A percentile compares a stretch with the other conserved stretches of the same genome.
Conservation (phyloP, 208 protist species). For the Acanthamoeba quina region DNA sequence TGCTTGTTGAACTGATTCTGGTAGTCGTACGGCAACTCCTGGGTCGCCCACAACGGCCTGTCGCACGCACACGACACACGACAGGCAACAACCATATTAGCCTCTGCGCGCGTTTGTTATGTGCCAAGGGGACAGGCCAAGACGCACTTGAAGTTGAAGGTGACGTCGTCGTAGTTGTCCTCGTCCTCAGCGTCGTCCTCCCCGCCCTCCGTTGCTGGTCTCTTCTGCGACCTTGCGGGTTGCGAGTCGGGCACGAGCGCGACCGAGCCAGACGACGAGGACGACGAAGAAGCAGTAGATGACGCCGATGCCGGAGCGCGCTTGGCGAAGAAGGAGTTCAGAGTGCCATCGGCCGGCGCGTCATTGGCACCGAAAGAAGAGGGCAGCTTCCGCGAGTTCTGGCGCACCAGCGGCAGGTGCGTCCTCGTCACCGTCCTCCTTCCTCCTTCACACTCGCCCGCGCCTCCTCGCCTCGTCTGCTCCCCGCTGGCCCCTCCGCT, state of each 20-base stretch:
- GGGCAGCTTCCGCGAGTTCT: neutral
- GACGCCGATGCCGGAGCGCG: neutral
- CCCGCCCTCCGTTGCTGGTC: neutral
- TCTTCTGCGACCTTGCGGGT: neutral
- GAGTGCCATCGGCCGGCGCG: neutral
- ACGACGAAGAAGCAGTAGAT: neutral
- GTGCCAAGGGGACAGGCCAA: no score
- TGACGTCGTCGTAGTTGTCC: constrained; percentile 45
- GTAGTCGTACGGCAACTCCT: constrained; percentile 47
- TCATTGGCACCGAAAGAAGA: neutral
- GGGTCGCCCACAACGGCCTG: constrained; percentile 33
- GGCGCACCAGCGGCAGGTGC: neutral
- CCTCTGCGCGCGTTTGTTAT: no score
- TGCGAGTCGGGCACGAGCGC: neutral
- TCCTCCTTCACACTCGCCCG: neutral
- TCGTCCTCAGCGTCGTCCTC: neutral
- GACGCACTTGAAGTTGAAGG: constrained; percentile 34
- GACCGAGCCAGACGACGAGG: neutral
- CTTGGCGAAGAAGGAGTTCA: neutral
- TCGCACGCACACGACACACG: neutral
- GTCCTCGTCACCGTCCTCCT: neutral
- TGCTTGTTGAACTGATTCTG: constrained; percentile 50
- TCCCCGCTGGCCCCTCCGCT: neutral
- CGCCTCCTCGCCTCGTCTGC: neutral
- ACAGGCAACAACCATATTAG: neutral